Evolutionary conservation across 768 basidiomycete species (phyloP).

Genomic region (Mycena olivaceomarginata): DNA sequence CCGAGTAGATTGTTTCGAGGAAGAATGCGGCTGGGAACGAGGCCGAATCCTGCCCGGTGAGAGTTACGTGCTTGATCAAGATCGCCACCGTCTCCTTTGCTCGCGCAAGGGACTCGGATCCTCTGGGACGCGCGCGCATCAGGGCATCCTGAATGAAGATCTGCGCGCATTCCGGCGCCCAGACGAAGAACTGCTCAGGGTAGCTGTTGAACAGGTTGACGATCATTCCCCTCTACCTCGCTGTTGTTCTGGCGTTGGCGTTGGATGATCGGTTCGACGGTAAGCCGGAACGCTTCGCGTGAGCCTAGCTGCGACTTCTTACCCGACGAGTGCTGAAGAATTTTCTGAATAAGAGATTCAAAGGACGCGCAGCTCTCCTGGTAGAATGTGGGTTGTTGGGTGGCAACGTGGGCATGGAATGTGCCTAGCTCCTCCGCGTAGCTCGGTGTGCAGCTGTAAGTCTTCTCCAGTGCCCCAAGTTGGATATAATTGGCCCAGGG

Average conservation of each 20-base stretch:
- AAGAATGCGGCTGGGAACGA: constrained; percentile 37
- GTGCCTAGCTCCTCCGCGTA: constrained; percentile 24
- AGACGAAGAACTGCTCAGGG: constrained; percentile 28
- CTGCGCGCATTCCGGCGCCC: constrained; percentile 35
- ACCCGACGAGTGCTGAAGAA: constrained; percentile 18
- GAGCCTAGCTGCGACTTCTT: constrained; percentile 20
- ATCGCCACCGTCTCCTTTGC: constrained; percentile 24
- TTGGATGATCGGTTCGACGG: constrained; percentile 34
- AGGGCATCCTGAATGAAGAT: constrained; percentile 36
- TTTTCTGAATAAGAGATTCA: constrained; percentile 32
- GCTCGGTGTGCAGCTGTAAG: constrained; percentile 19
- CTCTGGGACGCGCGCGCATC: constrained; percentile 27
- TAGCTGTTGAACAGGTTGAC: constrained; percentile 23
- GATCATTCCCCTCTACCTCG: constrained; percentile 29
- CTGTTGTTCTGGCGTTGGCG: constrained; percentile 30
- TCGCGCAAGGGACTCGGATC: constrained; percentile 23
- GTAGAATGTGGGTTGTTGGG: constrained; percentile 37
- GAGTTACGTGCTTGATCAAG: constrained; percentile 23
- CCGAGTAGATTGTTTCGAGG: constrained; percentile 40
- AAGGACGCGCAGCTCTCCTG: constrained; percentile 30
- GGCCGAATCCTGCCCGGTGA: constrained; percentile 17
- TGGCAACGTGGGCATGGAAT: constrained; percentile 42
- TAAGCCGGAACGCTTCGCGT: constrained; percentile 24
- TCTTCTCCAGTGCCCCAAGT: constrained; percentile 32
- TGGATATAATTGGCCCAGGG: constrained; percentile 41